Evolutionary conservation across 768 basidiomycete species (phyloP).

Genomic region (Termitomyces sp.): DNA sequence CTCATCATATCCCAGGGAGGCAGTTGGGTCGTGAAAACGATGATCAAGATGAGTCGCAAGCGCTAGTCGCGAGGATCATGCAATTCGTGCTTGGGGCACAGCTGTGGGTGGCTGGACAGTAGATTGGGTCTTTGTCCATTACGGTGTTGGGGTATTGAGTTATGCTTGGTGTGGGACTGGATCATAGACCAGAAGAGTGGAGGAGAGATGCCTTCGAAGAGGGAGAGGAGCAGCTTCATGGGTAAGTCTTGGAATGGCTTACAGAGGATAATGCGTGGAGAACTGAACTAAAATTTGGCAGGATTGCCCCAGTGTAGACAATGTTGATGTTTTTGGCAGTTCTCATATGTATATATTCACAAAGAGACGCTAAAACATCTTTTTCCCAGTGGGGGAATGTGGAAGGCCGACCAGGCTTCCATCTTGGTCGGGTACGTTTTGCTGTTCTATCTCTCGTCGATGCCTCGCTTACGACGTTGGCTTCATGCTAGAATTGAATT

Average conservation of each 20-base stretch:
- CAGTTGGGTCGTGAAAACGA: background rate
- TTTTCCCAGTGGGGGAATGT: constrained; percentile 55
- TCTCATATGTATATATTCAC: constrained; percentile 91
- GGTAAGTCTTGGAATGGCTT: constrained; percentile 20
- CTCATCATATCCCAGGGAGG: background rate
- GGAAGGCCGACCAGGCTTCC: constrained; percentile 50
- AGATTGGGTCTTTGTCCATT: constrained; percentile 78
- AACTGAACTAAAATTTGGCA: constrained; percentile 18
- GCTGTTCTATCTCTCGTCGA: constrained; percentile 38
- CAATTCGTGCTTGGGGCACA: constrained; percentile 69
- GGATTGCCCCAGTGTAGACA: constrained; percentile 65
- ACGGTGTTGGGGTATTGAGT: constrained; percentile 96
- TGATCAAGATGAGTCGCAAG: background rate
- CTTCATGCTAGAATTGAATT: constrained; percentile 50
- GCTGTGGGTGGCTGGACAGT: constrained; percentile 89
- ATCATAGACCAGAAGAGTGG: constrained; percentile 9
- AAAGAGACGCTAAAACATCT: constrained; percentile 97
- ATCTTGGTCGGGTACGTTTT: constrained; percentile 33
- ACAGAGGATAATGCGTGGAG: background rate
- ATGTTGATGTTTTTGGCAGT: constrained; percentile 86
- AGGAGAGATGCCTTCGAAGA: constrained; percentile 15
- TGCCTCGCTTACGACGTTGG: constrained; percentile 18
- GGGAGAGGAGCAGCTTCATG: constrained; percentile 50
- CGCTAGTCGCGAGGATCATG: constrained; percentile 20
- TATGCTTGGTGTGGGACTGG: constrained; percentile 80